Percentiles rank a stretch among this genome's conserved stretches.
These are phyloP conservation scores for Paraleonurus japonicus DNA, from an alignment of 257 asterid genomes.

Conservation along the genomic window DNA sequence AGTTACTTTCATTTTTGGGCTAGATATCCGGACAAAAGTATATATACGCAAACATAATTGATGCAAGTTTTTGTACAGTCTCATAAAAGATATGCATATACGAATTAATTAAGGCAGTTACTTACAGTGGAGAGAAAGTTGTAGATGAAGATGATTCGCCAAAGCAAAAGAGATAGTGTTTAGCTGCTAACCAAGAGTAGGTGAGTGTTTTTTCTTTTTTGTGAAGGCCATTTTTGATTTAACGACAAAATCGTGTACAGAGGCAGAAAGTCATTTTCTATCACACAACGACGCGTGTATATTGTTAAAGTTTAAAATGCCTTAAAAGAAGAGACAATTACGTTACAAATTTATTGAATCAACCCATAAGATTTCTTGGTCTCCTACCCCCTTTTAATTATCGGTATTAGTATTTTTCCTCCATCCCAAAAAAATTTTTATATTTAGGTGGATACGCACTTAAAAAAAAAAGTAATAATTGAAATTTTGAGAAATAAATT, in stretches of 20 bases:
- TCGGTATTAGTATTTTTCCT: too few relatives aligned
- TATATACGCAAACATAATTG: background rate
- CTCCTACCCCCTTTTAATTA: background rate
- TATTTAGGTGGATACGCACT: too few relatives aligned
- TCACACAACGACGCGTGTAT: slow-evolving; percentile 8
- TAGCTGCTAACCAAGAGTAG: too few relatives aligned
- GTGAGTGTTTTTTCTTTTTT: background rate
- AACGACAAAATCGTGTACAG: background rate
- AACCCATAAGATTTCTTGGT: background rate
- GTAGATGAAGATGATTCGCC: background rate
- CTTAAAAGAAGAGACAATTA: slow-evolving; percentile 20
- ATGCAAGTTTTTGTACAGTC: background rate
- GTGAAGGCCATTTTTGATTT: background rate
- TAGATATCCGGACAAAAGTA: background rate
- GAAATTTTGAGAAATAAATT: too few relatives aligned
- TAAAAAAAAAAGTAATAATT: too few relatives aligned
- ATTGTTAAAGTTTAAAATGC: background rate
- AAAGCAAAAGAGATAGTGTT: too few relatives aligned
- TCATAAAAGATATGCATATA: background rate
- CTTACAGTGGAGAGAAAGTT: background rate
- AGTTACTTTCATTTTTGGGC: background rate
- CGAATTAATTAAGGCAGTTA: background rate
- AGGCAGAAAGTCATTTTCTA: background rate
- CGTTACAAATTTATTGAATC: background rate
- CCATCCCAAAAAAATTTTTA: too few relatives aligned